A percentile compares a stretch with the other conserved stretches of the same genome.
phyloP scores from a whole-genome alignment of 1,284 basidiomycete genomes.

The Wolfiporia cocos region DNA sequence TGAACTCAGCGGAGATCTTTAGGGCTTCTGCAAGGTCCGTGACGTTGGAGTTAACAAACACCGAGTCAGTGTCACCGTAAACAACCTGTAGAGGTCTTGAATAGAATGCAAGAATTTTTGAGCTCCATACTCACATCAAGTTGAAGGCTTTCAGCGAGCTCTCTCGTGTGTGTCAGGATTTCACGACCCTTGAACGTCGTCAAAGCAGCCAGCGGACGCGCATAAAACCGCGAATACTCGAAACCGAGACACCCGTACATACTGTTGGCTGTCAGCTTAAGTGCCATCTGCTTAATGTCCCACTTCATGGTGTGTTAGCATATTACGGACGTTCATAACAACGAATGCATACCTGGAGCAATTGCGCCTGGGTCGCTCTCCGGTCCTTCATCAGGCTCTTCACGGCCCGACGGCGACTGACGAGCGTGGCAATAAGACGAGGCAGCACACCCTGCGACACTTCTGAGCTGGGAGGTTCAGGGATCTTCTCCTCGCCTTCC shows the following conservation, averaged over 20 bases:
- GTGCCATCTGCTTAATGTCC: conserved; percentile 95
- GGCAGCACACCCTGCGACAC: conserved; percentile 87
- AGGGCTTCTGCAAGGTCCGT: conserved; percentile 85
- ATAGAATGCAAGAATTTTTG: conserved; percentile 1
- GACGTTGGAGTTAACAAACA: conserved; percentile 97
- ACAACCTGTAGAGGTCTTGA: conserved; percentile 62
- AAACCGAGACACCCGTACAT: conserved; percentile 99
- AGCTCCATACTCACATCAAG: conserved; percentile 86
- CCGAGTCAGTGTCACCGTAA: conserved; percentile 98
- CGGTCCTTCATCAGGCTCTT: conserved; percentile 96
- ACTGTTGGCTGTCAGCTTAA: conserved; percentile 98
- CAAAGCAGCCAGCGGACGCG: conserved; percentile 92
- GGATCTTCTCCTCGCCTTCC: conserved; percentile 82
- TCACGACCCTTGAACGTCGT: conserved; percentile 99
- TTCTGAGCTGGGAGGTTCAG: conserved; percentile 78
- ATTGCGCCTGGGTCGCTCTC: conserved; percentile 66
- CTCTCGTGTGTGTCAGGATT: conserved; percentile 90
- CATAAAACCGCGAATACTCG: conserved; percentile 95
- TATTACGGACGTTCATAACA: neutral
- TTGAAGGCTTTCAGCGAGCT: conserved; percentile 85
- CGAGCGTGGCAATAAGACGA: conserved; percentile 92
- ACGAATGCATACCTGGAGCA: conserved; percentile 79
- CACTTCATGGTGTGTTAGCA: conserved; percentile 41
- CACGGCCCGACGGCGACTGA: conserved; percentile 85
- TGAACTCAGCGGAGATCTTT: conserved; percentile 90